These are phyloP conservation scores for Thraustochytrium striatum DNA, from an alignment of 352 stramenopile genomes.

Conservation along the genomic window DNA sequence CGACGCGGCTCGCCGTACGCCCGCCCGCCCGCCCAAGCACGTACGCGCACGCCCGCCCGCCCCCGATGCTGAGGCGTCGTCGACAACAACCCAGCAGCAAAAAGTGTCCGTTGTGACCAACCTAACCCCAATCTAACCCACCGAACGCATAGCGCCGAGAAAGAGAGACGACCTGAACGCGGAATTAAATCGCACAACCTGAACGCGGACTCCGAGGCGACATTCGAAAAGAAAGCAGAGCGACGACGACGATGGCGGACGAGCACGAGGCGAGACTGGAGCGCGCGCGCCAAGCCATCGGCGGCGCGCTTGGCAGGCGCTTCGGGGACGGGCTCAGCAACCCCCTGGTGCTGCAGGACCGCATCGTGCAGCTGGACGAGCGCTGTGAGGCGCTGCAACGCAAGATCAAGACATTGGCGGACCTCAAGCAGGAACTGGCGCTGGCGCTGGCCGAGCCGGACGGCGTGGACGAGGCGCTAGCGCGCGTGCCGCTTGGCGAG, in stretches of 20 bases:
- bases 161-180: background rate
- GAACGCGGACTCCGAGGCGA: background rate
- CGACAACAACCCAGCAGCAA: background rate
- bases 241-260: background rate
- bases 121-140: background rate
- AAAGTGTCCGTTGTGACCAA: background rate
- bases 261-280: background rate
- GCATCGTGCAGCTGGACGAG: background rate
- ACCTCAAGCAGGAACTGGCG: constrained; percentile 32
- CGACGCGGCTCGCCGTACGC: background rate
- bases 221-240: background rate
- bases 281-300: background rate
- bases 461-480: background rate
- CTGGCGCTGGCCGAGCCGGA: background rate
- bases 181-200: background rate
- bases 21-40: no score
- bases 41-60: no score
- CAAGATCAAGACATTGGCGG: background rate
- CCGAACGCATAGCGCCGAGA: background rate
- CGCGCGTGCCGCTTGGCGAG: background rate
- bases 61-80: background rate
- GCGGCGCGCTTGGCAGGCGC: background rate
- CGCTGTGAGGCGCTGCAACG: background rate
- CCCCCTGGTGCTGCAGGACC: constrained; percentile 2
- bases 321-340: background rate